phyloP scores from a whole-genome alignment of 2,329 filamentous ascomycete genomes.

The Trichoderma atrobrunneum region DNA sequence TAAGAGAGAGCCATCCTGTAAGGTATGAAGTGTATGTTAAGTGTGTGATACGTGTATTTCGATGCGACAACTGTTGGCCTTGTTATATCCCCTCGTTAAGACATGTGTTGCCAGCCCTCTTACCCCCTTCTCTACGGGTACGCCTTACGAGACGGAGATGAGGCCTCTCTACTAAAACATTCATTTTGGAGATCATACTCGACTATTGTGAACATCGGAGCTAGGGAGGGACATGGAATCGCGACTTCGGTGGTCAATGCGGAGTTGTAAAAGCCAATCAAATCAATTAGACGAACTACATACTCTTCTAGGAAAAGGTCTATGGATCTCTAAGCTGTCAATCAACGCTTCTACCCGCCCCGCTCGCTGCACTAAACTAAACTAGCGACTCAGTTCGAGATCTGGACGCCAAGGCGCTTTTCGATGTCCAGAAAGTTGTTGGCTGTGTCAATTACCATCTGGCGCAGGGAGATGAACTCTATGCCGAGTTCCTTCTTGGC shows the following conservation, averaged over 20 bases:
- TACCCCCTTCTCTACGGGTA: neutral
- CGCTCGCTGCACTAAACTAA: neutral
- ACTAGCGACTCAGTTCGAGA: neutral
- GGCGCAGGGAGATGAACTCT: neutral
- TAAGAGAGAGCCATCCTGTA: neutral
- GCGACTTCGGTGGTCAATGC: neutral
- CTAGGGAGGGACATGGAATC: neutral
- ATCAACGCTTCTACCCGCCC: neutral
- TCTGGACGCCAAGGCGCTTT: neutral
- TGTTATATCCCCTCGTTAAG: neutral
- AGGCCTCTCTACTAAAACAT: neutral
- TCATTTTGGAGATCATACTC: neutral
- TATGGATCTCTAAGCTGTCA: neutral
- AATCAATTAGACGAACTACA: neutral
- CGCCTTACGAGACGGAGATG: neutral
- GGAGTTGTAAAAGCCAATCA: neutral
- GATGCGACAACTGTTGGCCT: neutral
- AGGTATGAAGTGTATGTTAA: neutral
- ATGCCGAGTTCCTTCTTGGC: slow-evolving; percentile 8
- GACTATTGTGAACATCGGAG: neutral
- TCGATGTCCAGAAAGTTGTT: slow-evolving; percentile 3
- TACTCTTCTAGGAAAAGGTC: neutral
- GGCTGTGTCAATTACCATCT: slow-evolving; percentile 9
- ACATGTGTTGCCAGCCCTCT: neutral
- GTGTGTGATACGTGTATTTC: neutral